A percentile compares a stretch with the other conserved stretches of the same genome.
Conservation (phyloP, 2,329 filamentous ascomycete genomes). For the Scopulariopsis brevicaulis region DNA sequence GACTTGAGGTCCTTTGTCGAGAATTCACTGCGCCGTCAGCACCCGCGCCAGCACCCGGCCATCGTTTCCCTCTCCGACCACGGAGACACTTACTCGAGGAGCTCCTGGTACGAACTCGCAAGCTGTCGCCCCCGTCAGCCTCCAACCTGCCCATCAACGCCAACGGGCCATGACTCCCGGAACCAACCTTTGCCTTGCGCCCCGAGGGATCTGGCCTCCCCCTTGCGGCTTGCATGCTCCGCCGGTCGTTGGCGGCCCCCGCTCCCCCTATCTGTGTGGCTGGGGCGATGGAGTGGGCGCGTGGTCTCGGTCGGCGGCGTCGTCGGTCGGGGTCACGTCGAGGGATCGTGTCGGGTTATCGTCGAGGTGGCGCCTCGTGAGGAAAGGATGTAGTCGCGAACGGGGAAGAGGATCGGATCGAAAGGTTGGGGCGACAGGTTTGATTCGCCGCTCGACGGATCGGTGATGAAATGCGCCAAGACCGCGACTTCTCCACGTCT, state of each 20-base stretch:
- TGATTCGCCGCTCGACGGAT: too few relatives aligned
- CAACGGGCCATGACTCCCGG: not conserved
- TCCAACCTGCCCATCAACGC: not conserved
- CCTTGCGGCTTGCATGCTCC: constrained; percentile 42
- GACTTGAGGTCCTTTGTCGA: constrained; percentile 79
- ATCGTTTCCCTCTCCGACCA: constrained; percentile 8
- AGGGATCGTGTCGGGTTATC: not conserved
- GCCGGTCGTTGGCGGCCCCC: constrained; percentile 1
- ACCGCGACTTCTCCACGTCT: too few relatives aligned
- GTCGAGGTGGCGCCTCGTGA: not conserved
- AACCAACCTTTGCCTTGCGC: constrained; percentile 46
- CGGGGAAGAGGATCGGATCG: not conserved
- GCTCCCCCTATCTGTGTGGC: not conserved
- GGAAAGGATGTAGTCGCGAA: not conserved
- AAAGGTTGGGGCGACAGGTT: too few relatives aligned
- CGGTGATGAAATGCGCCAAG: too few relatives aligned
- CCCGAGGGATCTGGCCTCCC: constrained; percentile 45
- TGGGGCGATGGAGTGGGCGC: not conserved
- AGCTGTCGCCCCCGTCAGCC: constrained; percentile 45
- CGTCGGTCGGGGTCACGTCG: not conserved
- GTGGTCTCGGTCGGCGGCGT: not conserved
- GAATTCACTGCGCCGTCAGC: constrained; percentile 62
- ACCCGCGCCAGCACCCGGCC: constrained; percentile 5
- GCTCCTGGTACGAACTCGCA: constrained; percentile 90
- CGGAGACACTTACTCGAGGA: constrained; percentile 64